A percentile compares a stretch with the other conserved stretches of the same genome.
phyloP scores from a whole-genome alignment of 2,329 filamentous ascomycete species.

The Fusarium pininemorale region DNA sequence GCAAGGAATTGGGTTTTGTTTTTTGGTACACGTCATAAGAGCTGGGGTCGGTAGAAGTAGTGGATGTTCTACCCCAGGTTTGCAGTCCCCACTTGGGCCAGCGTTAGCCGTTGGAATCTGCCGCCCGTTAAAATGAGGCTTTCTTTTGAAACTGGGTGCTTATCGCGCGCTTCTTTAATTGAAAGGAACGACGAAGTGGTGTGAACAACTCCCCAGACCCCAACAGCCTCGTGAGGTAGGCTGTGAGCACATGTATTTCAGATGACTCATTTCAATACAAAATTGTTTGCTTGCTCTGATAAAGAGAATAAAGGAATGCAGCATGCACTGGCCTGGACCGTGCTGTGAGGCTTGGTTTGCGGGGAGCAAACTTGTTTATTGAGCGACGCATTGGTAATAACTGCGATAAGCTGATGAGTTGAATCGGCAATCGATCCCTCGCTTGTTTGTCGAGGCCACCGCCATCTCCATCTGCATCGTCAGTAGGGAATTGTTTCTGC shows the following conservation, averaged over 20 bases:
- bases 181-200: not conserved
- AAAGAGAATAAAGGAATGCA: not conserved
- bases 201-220: not conserved
- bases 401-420: not conserved
- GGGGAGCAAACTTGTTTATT: not conserved
- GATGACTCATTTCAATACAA: not conserved
- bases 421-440: not conserved
- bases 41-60: not conserved
- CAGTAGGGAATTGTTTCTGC: not conserved
- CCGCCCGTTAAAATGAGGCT: not conserved
- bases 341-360: not conserved
- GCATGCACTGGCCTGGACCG: not conserved
- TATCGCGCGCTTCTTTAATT: not conserved
- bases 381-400: not conserved
- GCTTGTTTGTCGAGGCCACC: too few species aligned
- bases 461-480: not conserved
- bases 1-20: not conserved
- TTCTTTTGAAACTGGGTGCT: not conserved
- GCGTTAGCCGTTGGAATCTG: not conserved
- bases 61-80: not conserved
- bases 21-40: not conserved
- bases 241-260: not conserved
- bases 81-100: not conserved
- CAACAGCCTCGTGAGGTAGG: not conserved
- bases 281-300: not conserved